phyloP scores from a whole-genome alignment of 2,329 filamentous ascomycete species.

The Botryotinia convoluta region DNA sequence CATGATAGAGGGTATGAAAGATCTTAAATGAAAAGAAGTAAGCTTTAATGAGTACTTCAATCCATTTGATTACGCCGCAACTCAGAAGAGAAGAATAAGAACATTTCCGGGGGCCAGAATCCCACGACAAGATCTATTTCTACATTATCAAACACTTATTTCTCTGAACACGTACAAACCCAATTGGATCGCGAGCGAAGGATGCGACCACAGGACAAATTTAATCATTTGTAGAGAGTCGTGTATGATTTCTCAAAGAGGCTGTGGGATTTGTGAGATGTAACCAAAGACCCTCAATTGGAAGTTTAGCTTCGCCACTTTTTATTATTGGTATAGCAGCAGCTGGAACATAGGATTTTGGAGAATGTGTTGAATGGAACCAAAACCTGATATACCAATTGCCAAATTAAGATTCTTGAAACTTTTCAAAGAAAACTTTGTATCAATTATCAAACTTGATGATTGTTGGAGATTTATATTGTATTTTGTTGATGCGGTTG shows the following conservation, averaged over 20 bases:
- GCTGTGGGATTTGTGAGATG: constrained; percentile 20
- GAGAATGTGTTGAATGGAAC: not conserved
- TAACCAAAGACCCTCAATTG: constrained; percentile 12
- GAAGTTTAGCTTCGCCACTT: constrained; percentile 15
- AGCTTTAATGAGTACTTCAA: constrained; percentile 4
- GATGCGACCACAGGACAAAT: constrained; percentile 6
- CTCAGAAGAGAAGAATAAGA: not conserved
- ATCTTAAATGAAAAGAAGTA: constrained; percentile 7
- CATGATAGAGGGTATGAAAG: not conserved
- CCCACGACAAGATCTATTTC: constrained; percentile 13
- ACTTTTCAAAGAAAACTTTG: not conserved
- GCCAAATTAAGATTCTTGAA: not conserved
- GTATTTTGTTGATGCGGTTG: not conserved
- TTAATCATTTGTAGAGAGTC: constrained; percentile 6
- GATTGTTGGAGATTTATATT: not conserved
- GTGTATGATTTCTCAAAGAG: not conserved
- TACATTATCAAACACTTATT: constrained; percentile 2
- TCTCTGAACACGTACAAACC: not conserved
- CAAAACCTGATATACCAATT: not conserved
- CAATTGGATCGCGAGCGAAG: constrained; percentile 16
- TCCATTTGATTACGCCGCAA: constrained; percentile 9
- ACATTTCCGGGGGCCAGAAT: constrained; percentile 13
- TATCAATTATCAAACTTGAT: not conserved
- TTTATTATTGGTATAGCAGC: not conserved
- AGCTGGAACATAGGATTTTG: not conserved